Evolutionary conservation across 306 rosid species (phyloP).

Genomic region (Alnus rubra): DNA sequence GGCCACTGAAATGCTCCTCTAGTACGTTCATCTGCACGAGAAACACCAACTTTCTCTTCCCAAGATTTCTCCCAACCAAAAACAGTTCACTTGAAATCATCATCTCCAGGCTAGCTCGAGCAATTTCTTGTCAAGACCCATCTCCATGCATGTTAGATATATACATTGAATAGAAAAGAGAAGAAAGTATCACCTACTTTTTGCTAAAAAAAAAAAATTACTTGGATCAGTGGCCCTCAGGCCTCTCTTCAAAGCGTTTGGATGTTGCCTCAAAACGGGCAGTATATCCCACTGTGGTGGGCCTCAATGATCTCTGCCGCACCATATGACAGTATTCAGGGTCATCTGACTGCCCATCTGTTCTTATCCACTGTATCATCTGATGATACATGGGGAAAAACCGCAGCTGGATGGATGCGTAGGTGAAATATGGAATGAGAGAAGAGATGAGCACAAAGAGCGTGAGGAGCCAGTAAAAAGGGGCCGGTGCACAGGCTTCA

Average conservation of each 20-base stretch:
- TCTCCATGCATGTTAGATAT: constrained; percentile 33
- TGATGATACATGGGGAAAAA: constrained; percentile 89
- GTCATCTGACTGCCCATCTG: constrained; percentile 68
- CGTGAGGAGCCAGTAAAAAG: constrained; percentile 75
- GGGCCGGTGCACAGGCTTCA: constrained; percentile 91
- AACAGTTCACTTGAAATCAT: constrained; percentile 18
- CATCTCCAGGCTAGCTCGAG: background rate
- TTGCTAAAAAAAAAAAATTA: background rate
- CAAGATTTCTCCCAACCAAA: constrained; percentile 19
- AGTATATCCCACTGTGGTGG: constrained; percentile 81
- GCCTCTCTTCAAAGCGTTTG: constrained; percentile 46
- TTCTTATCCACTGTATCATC: constrained; percentile 86
- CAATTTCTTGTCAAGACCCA: constrained; percentile 12
- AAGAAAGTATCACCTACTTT: constrained; percentile 36
- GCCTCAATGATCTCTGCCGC: constrained; percentile 68
- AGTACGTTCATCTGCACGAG: too few relatives aligned
- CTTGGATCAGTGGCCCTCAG: constrained; percentile 21
- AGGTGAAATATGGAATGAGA: constrained; percentile 68
- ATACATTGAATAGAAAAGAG: constrained; percentile 34
- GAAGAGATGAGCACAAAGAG: constrained; percentile 55
- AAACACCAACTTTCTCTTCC: too few relatives aligned
- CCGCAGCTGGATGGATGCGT: constrained; percentile 66
- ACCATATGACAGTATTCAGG: constrained; percentile 80
- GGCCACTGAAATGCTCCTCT: too few relatives aligned
- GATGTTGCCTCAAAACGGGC: constrained; percentile 85